Evolutionary conservation across 2,329 filamentous ascomycete species (phyloP), one percentile per base, ranked within the genome.

Genomic region (Saccharata proteae): DNA sequence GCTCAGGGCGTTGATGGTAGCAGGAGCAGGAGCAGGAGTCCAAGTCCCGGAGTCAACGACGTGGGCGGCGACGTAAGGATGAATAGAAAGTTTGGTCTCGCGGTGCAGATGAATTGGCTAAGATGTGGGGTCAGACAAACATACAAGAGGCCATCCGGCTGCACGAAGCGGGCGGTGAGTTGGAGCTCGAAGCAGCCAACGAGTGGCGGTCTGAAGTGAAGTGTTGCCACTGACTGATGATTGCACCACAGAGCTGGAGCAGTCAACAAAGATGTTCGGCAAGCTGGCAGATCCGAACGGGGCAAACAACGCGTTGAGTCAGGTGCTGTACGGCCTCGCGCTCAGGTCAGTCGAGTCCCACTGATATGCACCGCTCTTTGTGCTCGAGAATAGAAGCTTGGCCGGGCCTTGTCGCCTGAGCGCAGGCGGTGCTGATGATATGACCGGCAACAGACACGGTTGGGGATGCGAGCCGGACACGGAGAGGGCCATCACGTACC

Each of bases 121-220:
- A 22, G 20, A 22, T 8, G 20, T 8, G 20, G 8, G n/a, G n/a
- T n/a, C 37, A 53, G 41, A 44, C 70, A 36, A 77, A 82, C 55
- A 93, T 98, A 36, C 88, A 94, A 57, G 78, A 92, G 58, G 90
- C 90, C n/a, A 98, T 98, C 51, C 71, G 80, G 38, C 65, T 96
- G 41, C 90, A 98, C 53, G 90, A 98, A 58, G 68, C 65, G 27
- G 88, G 88, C 35, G 61, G 67, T 69, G 40, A 44, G 52, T 51
- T 26, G 14, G 11, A n/a, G 14, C 14, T 25, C 22, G 16, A 35
- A 36, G 24, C 30, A 26, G 28, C 17, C 29, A 16, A 23, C 12
- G 16, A 26, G n/a, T n/a, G n/a, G n/a, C n/a, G n/a, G n/a, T n/a
- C n/a, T n/a, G n/a, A n/a, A n/a, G n/a, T n/a, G n/a, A n/a, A n/a